phyloP scores from a whole-genome alignment of 257 asterid species.

The Knoxia roxburghii region DNA sequence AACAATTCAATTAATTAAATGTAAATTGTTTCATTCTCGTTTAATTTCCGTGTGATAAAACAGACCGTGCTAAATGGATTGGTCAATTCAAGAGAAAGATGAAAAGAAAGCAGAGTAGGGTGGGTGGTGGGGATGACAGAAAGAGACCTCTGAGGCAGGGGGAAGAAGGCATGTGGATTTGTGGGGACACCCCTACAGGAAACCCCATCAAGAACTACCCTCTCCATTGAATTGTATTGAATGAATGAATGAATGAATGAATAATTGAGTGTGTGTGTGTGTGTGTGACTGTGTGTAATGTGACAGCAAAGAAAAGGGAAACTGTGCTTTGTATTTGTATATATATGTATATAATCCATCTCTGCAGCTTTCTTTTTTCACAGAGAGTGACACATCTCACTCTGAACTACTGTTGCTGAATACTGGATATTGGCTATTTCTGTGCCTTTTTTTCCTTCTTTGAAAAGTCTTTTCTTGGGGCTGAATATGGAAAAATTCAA shows the following conservation, averaged over 20 bases:
- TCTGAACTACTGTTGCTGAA: not conserved
- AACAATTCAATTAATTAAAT: no score
- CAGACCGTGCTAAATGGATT: no score
- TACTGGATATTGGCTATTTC: no score
- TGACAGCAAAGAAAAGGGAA: not conserved
- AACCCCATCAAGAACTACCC: constrained; percentile 15
- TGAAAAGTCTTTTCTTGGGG: not conserved
- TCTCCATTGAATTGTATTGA: constrained; percentile 1
- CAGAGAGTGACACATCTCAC: not conserved
- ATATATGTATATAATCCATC: no score
- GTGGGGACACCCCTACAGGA: constrained; percentile 37
- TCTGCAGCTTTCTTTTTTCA: no score
- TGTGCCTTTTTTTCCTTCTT: not conserved
- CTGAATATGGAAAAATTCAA: not conserved
- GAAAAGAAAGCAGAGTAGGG: no score
- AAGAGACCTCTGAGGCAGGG: constrained; percentile 32
- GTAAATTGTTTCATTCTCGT: no score
- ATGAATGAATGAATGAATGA: constrained; percentile 14
- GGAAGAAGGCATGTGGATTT: constrained; percentile 65
- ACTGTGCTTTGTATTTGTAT: not conserved
- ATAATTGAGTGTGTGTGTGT: constrained; percentile 16
- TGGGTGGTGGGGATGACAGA: not conserved
- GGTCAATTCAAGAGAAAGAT: not conserved
- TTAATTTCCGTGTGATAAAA: no score
- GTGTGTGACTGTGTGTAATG: no score